These are phyloP conservation scores for Cutaneotrichosporon cutaneum DNA, from an alignment of 1,284 basidiomycete species.

Conservation along the genomic window DNA sequence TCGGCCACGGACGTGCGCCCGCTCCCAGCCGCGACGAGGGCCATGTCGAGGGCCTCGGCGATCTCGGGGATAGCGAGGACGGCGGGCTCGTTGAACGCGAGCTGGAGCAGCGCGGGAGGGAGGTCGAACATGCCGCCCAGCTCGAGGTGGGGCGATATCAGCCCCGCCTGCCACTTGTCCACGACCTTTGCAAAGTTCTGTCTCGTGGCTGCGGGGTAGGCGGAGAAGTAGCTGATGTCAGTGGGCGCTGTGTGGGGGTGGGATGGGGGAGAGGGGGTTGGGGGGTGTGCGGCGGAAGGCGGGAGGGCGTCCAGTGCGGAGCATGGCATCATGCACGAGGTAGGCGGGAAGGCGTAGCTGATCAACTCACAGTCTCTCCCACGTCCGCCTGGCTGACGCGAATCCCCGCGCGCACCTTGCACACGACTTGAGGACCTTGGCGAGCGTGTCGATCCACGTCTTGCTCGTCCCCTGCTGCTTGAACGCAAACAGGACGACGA, in stretches of 20 bases:
- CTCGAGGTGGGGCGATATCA: slow-evolving; percentile 31
- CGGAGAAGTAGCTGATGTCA: slow-evolving; percentile 43
- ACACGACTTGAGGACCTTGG: slow-evolving; percentile 62
- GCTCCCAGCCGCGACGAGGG: slow-evolving; percentile 17
- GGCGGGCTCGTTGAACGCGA: slow-evolving; percentile 65
- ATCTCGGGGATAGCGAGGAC: slow-evolving; percentile 61
- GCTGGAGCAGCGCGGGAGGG: slow-evolving; percentile 61
- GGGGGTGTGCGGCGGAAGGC: background rate
- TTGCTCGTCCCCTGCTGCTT: slow-evolving; percentile 51
- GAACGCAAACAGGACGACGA: slow-evolving; percentile 76
- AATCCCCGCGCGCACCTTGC: slow-evolving; percentile 66
- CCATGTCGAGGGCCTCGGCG: slow-evolving; percentile 38
- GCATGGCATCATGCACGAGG: background rate
- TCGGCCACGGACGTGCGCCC: slow-evolving; percentile 22
- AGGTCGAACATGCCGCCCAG: slow-evolving; percentile 36
- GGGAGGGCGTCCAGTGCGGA: too few species aligned
- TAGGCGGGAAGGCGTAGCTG: background rate
- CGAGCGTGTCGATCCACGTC: slow-evolving; percentile 63
- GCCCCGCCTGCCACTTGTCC: slow-evolving; percentile 62
- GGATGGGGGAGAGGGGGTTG: background rate
- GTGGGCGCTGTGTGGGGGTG: background rate
- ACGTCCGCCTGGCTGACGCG: slow-evolving; percentile 62
- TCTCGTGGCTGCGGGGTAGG: slow-evolving; percentile 51
- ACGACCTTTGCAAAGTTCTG: slow-evolving; percentile 65
- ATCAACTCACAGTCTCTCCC: slow-evolving; percentile 65